These are phyloP conservation scores for Solanum sitiens DNA, from an alignment of 257 asterid genomes.

Conservation along the genomic window DNA sequence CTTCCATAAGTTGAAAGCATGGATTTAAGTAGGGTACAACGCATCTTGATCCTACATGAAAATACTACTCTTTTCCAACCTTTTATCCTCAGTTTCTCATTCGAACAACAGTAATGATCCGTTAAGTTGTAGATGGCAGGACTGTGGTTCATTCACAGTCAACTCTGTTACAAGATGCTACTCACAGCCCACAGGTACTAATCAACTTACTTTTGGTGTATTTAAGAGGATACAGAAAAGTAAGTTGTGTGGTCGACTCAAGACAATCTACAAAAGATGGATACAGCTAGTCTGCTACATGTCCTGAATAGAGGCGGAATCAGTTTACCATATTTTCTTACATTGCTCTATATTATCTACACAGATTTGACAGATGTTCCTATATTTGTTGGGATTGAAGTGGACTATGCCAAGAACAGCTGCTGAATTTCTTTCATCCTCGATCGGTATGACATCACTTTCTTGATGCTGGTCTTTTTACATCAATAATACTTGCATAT, in stretches of 20 bases:
- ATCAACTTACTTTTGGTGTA: background rate
- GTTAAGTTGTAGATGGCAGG: background rate
- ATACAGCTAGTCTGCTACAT: background rate
- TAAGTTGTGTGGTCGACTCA: background rate
- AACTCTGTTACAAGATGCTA: background rate
- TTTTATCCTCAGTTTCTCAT: background rate
- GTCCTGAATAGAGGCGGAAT: background rate
- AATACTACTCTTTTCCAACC: background rate
- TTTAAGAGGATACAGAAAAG: background rate
- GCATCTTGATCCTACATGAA: background rate
- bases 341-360: background rate
- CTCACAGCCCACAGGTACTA: background rate
- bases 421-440: background rate
- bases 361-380: background rate
- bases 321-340: background rate
- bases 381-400: background rate
- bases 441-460: background rate
- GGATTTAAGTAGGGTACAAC: background rate
- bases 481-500: background rate
- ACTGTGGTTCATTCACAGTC: background rate
- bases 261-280: background rate
- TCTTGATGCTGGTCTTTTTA: background rate
- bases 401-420: background rate
- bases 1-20: background rate
- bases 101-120: background rate